Percentiles rank a stretch among this genome's conserved stretches.
Evolutionary conservation across 2,329 filamentous ascomycete species (phyloP).

Genomic region (Pyricularia grisea): DNA sequence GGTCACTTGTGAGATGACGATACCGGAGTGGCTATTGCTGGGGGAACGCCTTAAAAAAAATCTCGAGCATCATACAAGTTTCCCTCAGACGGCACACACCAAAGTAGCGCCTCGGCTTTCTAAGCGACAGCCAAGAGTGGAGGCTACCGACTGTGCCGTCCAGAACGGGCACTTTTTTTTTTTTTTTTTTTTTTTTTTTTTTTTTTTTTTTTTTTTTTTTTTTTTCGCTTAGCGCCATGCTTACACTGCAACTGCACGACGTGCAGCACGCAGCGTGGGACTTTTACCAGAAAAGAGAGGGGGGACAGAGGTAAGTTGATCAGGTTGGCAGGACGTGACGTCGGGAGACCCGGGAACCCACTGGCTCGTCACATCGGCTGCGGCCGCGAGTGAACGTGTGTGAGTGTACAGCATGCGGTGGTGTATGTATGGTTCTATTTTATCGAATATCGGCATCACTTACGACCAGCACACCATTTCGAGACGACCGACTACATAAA

Average conservation of each 20-base stretch:
- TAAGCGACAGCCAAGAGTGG: background rate
- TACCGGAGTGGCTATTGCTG: background rate
- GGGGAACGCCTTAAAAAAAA: background rate
- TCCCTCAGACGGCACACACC: background rate
- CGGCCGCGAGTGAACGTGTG: background rate
- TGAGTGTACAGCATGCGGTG: no score
- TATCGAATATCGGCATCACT: background rate
- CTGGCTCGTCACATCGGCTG: background rate
- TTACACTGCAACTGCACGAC: background rate
- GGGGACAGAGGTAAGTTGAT: background rate
- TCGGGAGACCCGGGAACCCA: background rate
- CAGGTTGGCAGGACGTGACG: background rate
- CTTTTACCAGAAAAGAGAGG: background rate
- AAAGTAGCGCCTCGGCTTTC: background rate
- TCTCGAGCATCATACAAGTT: background rate
- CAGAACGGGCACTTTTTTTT: background rate
- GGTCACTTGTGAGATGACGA: background rate
- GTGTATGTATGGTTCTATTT: background rate
- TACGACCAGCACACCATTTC: background rate
- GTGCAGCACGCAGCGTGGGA: background rate
- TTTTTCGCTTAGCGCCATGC: background rate
- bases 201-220: no score
- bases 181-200: no score
- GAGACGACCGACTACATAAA: background rate
- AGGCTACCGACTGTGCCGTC: background rate